Base-by-base conservation (phyloP, 2,329 filamentous ascomycete genomes). In the Neonectria neomacrospora region DNA sequence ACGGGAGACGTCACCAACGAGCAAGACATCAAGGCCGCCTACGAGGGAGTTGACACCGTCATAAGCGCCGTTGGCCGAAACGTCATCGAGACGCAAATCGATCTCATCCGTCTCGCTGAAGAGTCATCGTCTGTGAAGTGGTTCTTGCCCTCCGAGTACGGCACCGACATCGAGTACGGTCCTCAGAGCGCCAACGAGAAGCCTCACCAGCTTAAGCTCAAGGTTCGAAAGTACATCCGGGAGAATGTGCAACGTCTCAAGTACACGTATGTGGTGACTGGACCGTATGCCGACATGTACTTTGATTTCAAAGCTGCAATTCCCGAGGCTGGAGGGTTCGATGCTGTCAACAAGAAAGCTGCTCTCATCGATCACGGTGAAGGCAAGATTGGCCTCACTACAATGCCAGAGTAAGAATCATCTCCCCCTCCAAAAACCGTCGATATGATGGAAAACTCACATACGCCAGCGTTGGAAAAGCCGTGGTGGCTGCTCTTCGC, bases 141-240 rank as follows among this genome's bases (percentile, higher is more conserved):
- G 80, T 90, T 92, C 79, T 85, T 90, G 66, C 89, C 90, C 0
- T 90, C 86, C 8, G 89, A 91, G 74, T 91, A 88, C 71, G 87
- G 87, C 59, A 91, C 86, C 2, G 89, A 89, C 71, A 85, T 88
- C 50, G 88, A 89, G 73, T 89, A 90, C 71, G 80, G 82, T 22
- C 80, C 86, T 1, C 73, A 82, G 22, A 91, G 88, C 14, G 81
- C 81, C 2, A 69, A 77, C 9, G 90, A 93, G 76, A 86, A 84
- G 71, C 88, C 90, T 2, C 90, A 93, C 72, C 90, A 92, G 77
- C 77, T 82, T 58, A 93, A 93, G 75, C 82, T 92, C 56, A 86
- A 88, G 71, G 88, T 92, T n/a, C 83, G 90, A 62, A 85, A 83
- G 59, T 85, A 84, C 30, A 81, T 91, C 32, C 81, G 83, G 50